Percentiles rank a stretch among this genome's conserved stretches.
phyloP scores from a whole-genome alignment of 2,329 filamentous ascomycete species.

The Fusarium dlaminii region DNA sequence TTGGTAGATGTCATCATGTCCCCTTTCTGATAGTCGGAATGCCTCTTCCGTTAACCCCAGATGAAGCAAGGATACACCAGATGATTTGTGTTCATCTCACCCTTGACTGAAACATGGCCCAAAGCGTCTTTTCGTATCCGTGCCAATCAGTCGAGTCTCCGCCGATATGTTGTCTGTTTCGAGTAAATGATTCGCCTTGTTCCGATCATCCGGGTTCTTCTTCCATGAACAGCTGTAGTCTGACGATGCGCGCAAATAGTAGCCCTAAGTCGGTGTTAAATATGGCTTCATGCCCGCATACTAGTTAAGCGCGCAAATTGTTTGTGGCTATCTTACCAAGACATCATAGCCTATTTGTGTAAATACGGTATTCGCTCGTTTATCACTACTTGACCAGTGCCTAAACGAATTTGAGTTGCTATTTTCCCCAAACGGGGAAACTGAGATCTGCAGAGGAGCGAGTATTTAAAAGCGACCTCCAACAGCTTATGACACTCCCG shows the following conservation, averaged over 20 bases:
- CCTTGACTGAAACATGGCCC: not conserved
- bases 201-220: not conserved
- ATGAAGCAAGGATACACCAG: not conserved
- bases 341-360: not conserved
- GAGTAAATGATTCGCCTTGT: not conserved
- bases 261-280: not conserved
- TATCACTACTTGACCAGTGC: no score
- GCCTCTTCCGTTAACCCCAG: not conserved
- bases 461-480: not conserved
- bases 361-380: not conserved
- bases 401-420: not conserved
- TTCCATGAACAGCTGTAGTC: not conserved
- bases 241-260: not conserved
- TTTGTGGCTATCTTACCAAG: not conserved
- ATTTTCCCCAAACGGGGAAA: rapidly evolving
- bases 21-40: not conserved
- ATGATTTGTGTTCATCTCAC: not conserved
- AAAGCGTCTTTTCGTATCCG: not conserved
- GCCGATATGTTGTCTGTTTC: not conserved
- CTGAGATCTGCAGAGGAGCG: not conserved
- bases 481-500: not conserved
- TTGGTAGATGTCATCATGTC: not conserved
- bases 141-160: not conserved
- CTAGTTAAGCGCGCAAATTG: not conserved
- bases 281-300: not conserved